Percentiles rank a stretch among this genome's conserved stretches.
Evolutionary conservation across 106 monocot species (phyloP).

Genomic region (Vanilla planifolia): DNA sequence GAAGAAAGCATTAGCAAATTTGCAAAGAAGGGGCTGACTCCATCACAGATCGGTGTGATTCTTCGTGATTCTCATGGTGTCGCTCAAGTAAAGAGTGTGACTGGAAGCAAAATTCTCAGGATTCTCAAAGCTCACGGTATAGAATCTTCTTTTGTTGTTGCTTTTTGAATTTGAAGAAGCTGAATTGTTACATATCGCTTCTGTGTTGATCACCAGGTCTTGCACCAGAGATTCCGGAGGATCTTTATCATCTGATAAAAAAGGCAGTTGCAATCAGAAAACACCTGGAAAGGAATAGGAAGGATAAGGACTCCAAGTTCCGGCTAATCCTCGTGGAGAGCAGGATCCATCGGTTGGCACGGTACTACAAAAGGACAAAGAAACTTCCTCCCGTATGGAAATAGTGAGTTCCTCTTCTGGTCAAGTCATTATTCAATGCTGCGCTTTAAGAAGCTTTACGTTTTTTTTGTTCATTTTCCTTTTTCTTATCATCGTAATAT

Average conservation of each 20-base stretch:
- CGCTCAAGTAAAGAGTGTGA: constrained; percentile 81
- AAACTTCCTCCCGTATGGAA: constrained; percentile 76
- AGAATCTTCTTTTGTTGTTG: not conserved
- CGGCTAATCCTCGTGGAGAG: constrained; percentile 67
- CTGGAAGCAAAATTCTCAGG: constrained; percentile 76
- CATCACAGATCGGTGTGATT: constrained; percentile 78
- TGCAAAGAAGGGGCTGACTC: constrained; percentile 80
- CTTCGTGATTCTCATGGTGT: constrained; percentile 84
- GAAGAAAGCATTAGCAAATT: constrained; percentile 73
- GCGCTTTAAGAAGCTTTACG: too few relatives aligned
- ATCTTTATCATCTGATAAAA: constrained; percentile 63
- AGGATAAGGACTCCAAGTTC: constrained; percentile 66
- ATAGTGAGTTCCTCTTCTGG: constrained; percentile 37
- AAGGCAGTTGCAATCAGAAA: constrained; percentile 68
- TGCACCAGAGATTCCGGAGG: constrained; percentile 69
- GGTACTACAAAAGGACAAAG: constrained; percentile 75
- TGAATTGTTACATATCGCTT: not conserved
- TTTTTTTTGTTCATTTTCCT: too few relatives aligned
- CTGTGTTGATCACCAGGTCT: constrained; percentile 17
- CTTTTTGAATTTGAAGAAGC: not conserved
- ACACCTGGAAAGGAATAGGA: constrained; percentile 68
- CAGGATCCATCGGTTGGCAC: constrained; percentile 62
- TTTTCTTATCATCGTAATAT: too few relatives aligned
- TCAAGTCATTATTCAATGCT: too few relatives aligned
- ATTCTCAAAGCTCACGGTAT: constrained; percentile 75